Percentiles rank a stretch among this genome's conserved stretches.
These are phyloP conservation scores for Ogataea henricii DNA, from an alignment of 805 yeast species.

Conservation along the genomic window DNA sequence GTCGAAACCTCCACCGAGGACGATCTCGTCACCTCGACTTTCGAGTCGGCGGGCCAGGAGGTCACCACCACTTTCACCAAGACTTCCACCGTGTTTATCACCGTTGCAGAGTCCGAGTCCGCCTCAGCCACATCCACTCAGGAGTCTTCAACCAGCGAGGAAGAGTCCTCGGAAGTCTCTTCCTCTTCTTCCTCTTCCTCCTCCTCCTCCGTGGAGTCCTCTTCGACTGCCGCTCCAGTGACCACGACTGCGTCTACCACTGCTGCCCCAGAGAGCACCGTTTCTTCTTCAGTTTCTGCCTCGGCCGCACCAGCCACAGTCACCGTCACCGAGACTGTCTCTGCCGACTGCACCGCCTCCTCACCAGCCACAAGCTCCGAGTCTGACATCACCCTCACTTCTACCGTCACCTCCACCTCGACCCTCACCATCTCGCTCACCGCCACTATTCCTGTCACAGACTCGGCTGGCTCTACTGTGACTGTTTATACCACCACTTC, in stretches of 20 bases:
- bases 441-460: slow-evolving; percentile 35
- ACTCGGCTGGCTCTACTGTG: slow-evolving; percentile 31
- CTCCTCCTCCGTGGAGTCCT: slow-evolving; percentile 4
- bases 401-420: slow-evolving; percentile 22
- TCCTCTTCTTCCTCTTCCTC: not conserved
- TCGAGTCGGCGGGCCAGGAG: slow-evolving; percentile 19
- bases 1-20: slow-evolving; percentile 10
- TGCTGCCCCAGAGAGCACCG: not conserved
- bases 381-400: slow-evolving; percentile 20
- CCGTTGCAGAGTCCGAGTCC: slow-evolving; percentile 13
- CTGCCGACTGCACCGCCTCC: slow-evolving; percentile 13
- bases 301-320: slow-evolving; percentile 25
- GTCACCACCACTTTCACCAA: slow-evolving; percentile 24
- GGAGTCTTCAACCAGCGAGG: slow-evolving; percentile 6
- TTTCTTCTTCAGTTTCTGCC: slow-evolving; percentile 9
- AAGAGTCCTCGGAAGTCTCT: slow-evolving; percentile 5
- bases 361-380: slow-evolving; percentile 7
- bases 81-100: slow-evolving; percentile 23
- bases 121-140: slow-evolving; percentile 10
- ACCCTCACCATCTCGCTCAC: slow-evolving; percentile 34
- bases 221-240: slow-evolving; percentile 6
- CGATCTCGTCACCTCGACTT: slow-evolving; percentile 19
- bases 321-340: slow-evolving; percentile 31
- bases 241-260: slow-evolving; percentile 11
- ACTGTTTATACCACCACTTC: slow-evolving; percentile 35